These are phyloP conservation scores for Symbiodinium natans DNA, from an alignment of 73 alveolate genomes.

Conservation along the genomic window DNA sequence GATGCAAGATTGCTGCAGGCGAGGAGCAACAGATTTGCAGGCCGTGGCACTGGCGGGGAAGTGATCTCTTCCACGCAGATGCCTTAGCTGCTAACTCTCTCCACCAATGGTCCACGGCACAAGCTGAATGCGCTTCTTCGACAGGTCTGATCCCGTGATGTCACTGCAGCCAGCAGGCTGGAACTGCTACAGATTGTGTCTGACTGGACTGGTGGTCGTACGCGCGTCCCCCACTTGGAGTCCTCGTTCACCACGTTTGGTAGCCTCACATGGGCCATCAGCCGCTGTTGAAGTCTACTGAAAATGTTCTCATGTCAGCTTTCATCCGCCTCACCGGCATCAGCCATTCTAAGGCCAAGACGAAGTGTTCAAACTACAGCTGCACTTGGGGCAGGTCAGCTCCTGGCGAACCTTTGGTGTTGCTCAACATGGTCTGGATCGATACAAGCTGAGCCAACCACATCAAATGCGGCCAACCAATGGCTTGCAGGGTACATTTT, in stretches of 20 bases:
- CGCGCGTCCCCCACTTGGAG: background rate
- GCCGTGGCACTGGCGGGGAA: background rate
- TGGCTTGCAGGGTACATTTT: background rate
- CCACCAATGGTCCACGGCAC: background rate
- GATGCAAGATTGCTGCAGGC: too few relatives aligned
- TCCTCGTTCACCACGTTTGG: background rate
- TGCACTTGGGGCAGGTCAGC: conserved; percentile 56
- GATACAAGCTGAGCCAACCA: too few relatives aligned
- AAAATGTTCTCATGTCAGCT: too few relatives aligned
- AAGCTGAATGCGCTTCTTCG: too few relatives aligned
- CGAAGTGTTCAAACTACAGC: background rate
- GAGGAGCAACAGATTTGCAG: background rate
- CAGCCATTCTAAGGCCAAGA: background rate
- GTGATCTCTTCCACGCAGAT: background rate
- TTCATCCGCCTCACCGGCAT: too few relatives aligned
- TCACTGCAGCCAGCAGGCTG: background rate
- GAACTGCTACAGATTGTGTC: background rate
- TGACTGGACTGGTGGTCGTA: background rate
- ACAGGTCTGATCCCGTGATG: too few relatives aligned
- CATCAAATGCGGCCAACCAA: too few relatives aligned
- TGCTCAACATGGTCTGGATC: too few relatives aligned
- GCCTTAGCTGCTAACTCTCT: background rate
- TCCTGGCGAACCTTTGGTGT: background rate
- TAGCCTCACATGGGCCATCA: background rate
- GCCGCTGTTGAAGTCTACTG: too few relatives aligned